Evolutionary conservation across 495 filamentous ascomycete genomes (phyloP), one percentile per base, ranked within the genome.

Genomic region (Pseudevernia furfuracea): DNA sequence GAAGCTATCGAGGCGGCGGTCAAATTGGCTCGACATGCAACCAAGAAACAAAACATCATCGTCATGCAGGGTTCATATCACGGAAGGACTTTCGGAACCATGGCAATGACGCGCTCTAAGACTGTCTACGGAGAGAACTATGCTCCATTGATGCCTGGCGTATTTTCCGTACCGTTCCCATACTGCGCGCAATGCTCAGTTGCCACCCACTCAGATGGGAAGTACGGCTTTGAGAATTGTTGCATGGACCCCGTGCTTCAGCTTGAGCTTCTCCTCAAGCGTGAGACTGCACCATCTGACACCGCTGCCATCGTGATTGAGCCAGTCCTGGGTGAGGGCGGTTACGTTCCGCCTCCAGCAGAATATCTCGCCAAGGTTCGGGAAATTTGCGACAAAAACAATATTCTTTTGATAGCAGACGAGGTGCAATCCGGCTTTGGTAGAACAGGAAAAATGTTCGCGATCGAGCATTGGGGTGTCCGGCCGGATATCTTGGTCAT

Each of bases 1-100:
- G 85, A 88, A 72, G 84, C 85, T 4, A 79, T 82, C 53, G 85
- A 88, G 65, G 80, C 80, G 0, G 79, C 84, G 17, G 71, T 84
- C 59, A 86, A 86, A 66, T 67, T 84, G 5, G 78, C 80, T n/a
- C 63, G 77, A 8, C 84, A 85, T 32, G 65, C 65, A 19, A 67
- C 65, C 43, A 59, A 59, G 56, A 67, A 67, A 46, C 65, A 67
- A 17, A 67, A 67, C 44, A 59, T 68, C 59, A 68, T 68, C 55
- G 66, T 68, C 58, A 66, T 68, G 66, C 63, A 65, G 36, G 66
- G 66, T 38, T 68, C 66, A 11, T 68, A 68, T 58, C 66, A 68
- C 63, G 66, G 66, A 28, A 57, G 66, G n/a, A 68, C 66, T 12
- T 68, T 68, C 46, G 66, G 63, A 5, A 68, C 66, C 43, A 68